Conservation (phyloP, 2,329 filamentous ascomycete genomes). For the Aureobasidium melanogenum region DNA sequence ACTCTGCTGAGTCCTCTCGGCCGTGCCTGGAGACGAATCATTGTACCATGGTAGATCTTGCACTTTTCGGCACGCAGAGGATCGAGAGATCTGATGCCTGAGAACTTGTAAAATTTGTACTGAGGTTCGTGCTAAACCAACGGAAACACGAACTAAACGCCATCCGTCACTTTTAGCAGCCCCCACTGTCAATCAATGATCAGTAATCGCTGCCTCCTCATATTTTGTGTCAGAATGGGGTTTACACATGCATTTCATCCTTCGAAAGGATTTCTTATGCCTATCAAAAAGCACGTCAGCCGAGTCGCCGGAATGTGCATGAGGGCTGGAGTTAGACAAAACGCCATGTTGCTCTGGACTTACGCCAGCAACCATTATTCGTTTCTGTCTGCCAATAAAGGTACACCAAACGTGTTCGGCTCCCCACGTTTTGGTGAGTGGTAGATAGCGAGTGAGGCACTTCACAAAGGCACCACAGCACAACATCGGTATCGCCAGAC, state of each 20-base stretch:
- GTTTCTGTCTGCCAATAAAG: background rate
- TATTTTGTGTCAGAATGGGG: background rate
- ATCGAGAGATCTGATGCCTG: conserved; percentile 1
- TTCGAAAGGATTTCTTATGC: background rate
- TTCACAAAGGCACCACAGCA: background rate
- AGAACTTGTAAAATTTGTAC: background rate
- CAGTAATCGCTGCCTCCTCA: background rate
- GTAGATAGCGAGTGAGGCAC: background rate
- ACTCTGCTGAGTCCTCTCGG: background rate
- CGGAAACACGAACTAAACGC: background rate
- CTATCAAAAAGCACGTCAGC: background rate
- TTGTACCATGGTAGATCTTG: background rate
- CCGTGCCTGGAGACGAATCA: background rate
- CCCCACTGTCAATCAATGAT: background rate
- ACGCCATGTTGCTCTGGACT: background rate
- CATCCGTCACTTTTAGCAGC: background rate
- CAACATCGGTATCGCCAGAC: background rate
- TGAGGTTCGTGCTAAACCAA: conserved; percentile 1
- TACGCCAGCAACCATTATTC: background rate
- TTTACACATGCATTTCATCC: background rate
- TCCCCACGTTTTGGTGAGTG: background rate
- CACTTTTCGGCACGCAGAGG: background rate
- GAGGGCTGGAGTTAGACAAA: background rate
- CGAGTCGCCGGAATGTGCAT: background rate
- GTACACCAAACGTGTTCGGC: background rate